These are phyloP conservation scores for Chrysopogon serrulatus DNA, from an alignment of 176 grass and related monocot species.

Conservation along the genomic window DNA sequence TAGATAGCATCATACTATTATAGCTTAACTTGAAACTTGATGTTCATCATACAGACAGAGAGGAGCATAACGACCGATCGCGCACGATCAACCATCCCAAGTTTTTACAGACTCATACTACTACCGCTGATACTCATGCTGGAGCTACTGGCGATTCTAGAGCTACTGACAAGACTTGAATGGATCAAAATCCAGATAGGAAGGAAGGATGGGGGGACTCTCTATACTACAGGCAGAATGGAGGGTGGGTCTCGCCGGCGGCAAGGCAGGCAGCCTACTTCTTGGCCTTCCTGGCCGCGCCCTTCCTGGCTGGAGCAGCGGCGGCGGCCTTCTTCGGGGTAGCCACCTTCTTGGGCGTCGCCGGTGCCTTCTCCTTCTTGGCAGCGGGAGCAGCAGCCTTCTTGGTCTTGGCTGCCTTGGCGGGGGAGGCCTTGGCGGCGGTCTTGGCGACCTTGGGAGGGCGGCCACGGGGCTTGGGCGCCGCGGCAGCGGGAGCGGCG, in stretches of 20 bases:
- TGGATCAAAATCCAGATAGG: neutral
- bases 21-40: neutral
- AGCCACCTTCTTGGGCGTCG: constrained; percentile 4
- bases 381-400: neutral
- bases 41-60: neutral
- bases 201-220: rapidly evolving
- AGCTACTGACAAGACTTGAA: neutral
- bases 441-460: constrained; percentile 38
- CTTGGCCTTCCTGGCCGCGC: constrained; percentile 42
- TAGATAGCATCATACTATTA: neutral
- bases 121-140: neutral
- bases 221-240: neutral
- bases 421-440: neutral
- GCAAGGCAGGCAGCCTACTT: constrained; percentile 19
- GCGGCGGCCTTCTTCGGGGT: constrained; percentile 18
- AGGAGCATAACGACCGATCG: neutral
- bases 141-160: neutral
- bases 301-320: constrained; percentile 21
- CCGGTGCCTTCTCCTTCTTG: neutral
- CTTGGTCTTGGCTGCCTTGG: constrained; percentile 4
- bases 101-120: neutral
- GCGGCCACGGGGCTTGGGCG: neutral
- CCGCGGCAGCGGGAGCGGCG: neutral
- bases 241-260: no score
- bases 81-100: neutral